These are phyloP conservation scores for Trichoderma atrobrunneum DNA, from an alignment of 2,329 filamentous ascomycete genomes.

Conservation along the genomic window DNA sequence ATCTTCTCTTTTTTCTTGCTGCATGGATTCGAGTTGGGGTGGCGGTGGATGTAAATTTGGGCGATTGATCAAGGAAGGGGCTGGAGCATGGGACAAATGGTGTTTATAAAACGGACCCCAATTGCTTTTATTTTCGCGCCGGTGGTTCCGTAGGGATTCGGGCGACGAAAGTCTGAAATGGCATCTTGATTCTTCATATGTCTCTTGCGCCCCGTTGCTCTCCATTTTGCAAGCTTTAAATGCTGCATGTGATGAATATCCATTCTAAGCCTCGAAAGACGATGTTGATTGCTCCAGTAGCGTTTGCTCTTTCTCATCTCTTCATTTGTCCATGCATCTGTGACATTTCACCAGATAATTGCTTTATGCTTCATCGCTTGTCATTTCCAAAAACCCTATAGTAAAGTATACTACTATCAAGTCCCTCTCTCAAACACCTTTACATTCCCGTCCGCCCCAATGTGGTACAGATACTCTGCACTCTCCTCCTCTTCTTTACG, in stretches of 20 bases:
- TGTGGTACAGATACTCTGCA: conserved; percentile 76
- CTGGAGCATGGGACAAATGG: conserved; percentile 36
- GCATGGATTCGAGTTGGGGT: conserved; percentile 10
- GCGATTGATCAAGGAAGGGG: conserved; percentile 23
- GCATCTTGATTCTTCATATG: conserved; percentile 35
- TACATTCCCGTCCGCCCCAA: conserved; percentile 74
- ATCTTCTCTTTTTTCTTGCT: background rate
- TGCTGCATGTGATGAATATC: background rate
- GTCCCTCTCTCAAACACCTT: conserved; percentile 79
- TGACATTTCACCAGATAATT: background rate
- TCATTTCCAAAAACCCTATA: background rate
- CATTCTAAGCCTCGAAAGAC: background rate
- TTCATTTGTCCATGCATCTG: background rate
- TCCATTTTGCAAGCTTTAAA: background rate
- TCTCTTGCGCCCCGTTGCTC: background rate
- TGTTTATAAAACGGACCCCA: conserved; percentile 27
- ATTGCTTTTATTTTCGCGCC: conserved; percentile 27
- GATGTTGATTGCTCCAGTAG: background rate
- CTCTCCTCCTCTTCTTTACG: conserved; percentile 50
- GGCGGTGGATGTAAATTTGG: conserved; percentile 19
- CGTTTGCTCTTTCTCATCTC: background rate
- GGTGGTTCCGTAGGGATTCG: conserved; percentile 34
- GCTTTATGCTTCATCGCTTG: background rate
- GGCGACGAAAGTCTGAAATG: conserved; percentile 34
- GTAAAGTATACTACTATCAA: conserved; percentile 16